Evolutionary conservation across 768 basidiomycete species (phyloP).

Genomic region (Hortiboletus campestris): DNA sequence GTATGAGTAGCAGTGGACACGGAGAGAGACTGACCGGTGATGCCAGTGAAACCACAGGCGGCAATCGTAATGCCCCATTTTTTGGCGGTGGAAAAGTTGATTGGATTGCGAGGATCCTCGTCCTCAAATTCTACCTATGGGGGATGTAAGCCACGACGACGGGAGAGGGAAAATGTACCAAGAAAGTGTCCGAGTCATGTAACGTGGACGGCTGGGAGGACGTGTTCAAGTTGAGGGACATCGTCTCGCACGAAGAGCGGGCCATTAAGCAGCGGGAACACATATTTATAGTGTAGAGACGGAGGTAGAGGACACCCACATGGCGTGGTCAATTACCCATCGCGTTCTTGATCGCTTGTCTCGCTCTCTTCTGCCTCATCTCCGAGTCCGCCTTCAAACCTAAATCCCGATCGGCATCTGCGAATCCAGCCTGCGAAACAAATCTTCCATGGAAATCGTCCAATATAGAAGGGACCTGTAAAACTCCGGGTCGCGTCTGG

Average conservation of each 20-base stretch:
- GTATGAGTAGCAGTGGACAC: neutral
- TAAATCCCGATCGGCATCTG: constrained; percentile 6
- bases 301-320: too few relatives aligned
- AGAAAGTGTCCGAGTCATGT: constrained; percentile 11
- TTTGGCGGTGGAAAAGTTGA: constrained; percentile 34
- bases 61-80: constrained; percentile 44
- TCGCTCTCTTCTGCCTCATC: neutral
- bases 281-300: constrained; percentile 13
- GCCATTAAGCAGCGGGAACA: neutral
- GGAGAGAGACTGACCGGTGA: constrained; percentile 27
- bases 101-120: constrained; percentile 39
- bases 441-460: constrained; percentile 12
- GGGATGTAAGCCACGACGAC: neutral
- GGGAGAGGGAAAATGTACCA: constrained; percentile 9
- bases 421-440: constrained; percentile 7
- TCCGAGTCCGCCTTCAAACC: neutral
- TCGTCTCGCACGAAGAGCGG: neutral
- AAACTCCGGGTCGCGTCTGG: neutral
- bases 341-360: too few relatives aligned
- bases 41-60: constrained; percentile 34
- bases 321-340: too few relatives aligned
- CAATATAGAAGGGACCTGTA: constrained; percentile 1
- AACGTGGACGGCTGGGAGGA: constrained; percentile 18
- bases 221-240: constrained; percentile 12
- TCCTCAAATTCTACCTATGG: constrained; percentile 41